A percentile compares a stretch with the other conserved stretches of the same genome.
These are phyloP conservation scores for Ophiocordyceps australis DNA, from an alignment of 2,329 filamentous ascomycete genomes.

Conservation along the genomic window DNA sequence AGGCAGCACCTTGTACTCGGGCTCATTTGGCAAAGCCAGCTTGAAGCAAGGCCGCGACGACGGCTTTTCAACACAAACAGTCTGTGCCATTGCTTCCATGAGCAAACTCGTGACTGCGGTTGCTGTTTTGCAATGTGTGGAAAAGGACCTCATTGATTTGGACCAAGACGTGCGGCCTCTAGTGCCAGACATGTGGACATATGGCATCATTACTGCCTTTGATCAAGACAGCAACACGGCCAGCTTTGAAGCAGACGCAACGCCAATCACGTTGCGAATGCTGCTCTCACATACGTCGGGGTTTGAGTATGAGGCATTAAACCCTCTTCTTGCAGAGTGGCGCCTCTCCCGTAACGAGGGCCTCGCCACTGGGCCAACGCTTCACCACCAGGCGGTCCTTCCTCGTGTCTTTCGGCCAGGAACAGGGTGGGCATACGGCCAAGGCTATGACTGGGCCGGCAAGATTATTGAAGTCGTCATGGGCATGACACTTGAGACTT, in stretches of 20 bases:
- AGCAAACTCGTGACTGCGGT: slow-evolving; percentile 30
- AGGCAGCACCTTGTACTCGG: no score
- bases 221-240: slow-evolving; percentile 19
- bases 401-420: slow-evolving; percentile 23
- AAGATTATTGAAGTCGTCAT: slow-evolving; percentile 21
- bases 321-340: slow-evolving; percentile 17
- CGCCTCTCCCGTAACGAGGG: slow-evolving; percentile 2
- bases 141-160: slow-evolving; percentile 26
- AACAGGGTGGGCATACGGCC: slow-evolving; percentile 28
- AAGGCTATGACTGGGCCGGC: slow-evolving; percentile 27
- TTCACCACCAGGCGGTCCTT: no score
- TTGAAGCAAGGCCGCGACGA: no score
- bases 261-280: slow-evolving; percentile 27
- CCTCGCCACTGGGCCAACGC: not conserved
- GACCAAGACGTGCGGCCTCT: slow-evolving; percentile 23
- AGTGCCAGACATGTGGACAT: slow-evolving; percentile 26
- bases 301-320: slow-evolving; percentile 22
- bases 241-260: slow-evolving; percentile 11
- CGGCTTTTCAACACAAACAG: no score
- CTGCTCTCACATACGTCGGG: slow-evolving; percentile 34
- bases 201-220: slow-evolving; percentile 28
- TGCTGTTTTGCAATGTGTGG: slow-evolving; percentile 34
- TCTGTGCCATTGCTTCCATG: slow-evolving; percentile 15
- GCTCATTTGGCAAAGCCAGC: no score
- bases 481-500: slow-evolving; percentile 14